A percentile compares a stretch with the other conserved stretches of the same genome.
Conservation (phyloP, 2,329 filamentous ascomycete genomes). For the Domatiomyces globalis region DNA sequence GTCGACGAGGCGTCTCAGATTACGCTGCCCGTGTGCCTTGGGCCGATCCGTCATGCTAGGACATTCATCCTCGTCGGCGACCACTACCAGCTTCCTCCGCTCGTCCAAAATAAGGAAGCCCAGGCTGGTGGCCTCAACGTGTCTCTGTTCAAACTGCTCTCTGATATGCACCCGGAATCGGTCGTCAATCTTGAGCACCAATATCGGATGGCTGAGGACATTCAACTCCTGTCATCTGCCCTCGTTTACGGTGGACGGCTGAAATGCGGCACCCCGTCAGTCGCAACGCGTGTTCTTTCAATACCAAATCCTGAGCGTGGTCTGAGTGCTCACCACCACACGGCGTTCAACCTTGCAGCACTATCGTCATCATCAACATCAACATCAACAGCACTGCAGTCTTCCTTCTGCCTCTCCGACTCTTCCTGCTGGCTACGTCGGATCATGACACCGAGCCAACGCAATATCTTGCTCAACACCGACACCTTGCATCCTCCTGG, state of each 20-base stretch:
- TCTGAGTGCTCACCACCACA: conserved; percentile 46
- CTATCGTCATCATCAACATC: not conserved
- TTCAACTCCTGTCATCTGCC: conserved; percentile 85
- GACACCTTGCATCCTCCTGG: conserved; percentile 43
- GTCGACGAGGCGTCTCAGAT: conserved; percentile 98
- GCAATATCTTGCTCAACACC: conserved; percentile 81
- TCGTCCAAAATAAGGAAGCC: conserved; percentile 85
- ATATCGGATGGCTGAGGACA: conserved; percentile 95
- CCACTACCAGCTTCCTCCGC: conserved; percentile 85
- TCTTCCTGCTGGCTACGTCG: conserved; percentile 63
- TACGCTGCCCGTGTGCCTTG: conserved; percentile 83
- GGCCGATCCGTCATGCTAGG: conserved; percentile 80
- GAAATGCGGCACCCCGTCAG: conserved; percentile 68
- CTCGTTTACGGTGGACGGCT: conserved; percentile 85
- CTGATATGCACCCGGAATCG: conserved; percentile 70
- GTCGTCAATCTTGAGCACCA: conserved; percentile 90
- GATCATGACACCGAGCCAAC: conserved; percentile 53
- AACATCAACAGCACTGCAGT: not conserved
- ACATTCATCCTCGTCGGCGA: conserved; percentile 94
- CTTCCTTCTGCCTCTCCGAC: conserved; percentile 20
- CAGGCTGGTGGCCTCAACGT: conserved; percentile 75
- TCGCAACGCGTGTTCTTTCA: conserved; percentile 54
- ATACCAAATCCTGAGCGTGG: conserved; percentile 50
- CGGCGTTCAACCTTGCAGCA: not conserved
- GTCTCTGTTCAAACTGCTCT: conserved; percentile 85